These are phyloP conservation scores for Trichoderma koningii DNA, from an alignment of 2,329 filamentous ascomycete genomes.

Conservation along the genomic window DNA sequence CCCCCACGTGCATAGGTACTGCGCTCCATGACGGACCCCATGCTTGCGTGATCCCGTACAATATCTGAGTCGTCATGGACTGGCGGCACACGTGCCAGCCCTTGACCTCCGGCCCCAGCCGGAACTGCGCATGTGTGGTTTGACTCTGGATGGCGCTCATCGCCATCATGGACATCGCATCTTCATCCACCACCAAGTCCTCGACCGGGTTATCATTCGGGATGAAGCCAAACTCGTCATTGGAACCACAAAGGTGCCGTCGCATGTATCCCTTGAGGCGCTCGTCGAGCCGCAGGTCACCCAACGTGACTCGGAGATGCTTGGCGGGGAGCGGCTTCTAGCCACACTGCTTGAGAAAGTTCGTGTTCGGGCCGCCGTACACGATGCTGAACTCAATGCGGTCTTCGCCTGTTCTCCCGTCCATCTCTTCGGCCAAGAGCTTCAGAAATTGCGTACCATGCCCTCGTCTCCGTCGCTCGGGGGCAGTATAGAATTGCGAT, in stretches of 20 bases:
- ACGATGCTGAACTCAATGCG: conserved; percentile 40
- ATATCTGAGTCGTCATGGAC: no score
- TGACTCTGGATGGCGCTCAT: no score
- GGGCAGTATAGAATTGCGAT: conserved; percentile 42
- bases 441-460: conserved; percentile 42
- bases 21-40: no score
- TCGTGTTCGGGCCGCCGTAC: conserved; percentile 41
- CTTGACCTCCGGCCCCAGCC: no score
- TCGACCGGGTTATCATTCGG: no score
- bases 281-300: conserved; percentile 15
- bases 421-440: conserved; percentile 36
- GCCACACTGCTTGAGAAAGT: conserved; percentile 30
- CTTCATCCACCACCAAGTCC: neutral
- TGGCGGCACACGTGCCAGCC: no score
- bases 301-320: conserved; percentile 40
- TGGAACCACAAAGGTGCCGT: neutral
- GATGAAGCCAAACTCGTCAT: neutral
- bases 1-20: no score
- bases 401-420: conserved; percentile 17
- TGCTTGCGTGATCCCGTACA: no score
- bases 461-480: conserved; percentile 39
- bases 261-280: neutral
- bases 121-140: no score
- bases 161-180: no score
- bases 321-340: conserved; percentile 39